Conservation (phyloP, 352 stramenopile genomes). For the Phytophthora europaea region DNA sequence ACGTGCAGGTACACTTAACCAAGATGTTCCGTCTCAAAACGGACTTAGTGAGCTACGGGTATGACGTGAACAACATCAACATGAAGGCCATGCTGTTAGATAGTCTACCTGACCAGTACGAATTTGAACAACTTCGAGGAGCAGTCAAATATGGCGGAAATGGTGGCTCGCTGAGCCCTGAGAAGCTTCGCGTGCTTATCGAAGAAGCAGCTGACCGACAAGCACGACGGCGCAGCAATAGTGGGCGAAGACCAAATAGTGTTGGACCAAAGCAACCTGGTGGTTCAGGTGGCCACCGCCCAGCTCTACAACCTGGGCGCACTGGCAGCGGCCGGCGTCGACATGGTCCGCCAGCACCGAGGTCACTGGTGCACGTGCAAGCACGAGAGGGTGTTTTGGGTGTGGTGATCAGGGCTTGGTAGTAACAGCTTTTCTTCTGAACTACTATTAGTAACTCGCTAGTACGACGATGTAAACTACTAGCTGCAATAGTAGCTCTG, state of each 20-base stretch:
- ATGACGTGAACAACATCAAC: background rate
- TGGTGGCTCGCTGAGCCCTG: background rate
- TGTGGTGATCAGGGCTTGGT: too few species aligned
- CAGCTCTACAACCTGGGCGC: too few species aligned
- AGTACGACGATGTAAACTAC: too few species aligned
- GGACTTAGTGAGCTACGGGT: background rate
- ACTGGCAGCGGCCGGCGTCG: too few species aligned
- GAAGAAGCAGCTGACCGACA: conserved; percentile 1
- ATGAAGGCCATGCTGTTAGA: conserved; percentile 13
- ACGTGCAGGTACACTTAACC: background rate
- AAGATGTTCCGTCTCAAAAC: conserved; percentile 8
- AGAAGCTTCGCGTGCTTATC: background rate
- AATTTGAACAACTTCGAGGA: conserved; percentile 6
- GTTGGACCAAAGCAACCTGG: too few species aligned
- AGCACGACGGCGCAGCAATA: background rate
- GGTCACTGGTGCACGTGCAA: too few species aligned
- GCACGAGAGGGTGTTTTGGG: too few species aligned
- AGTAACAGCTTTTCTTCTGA: too few species aligned
- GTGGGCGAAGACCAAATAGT: background rate
- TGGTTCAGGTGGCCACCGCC: too few species aligned
- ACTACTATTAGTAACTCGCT: too few species aligned
- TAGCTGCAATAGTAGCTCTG: too few species aligned
- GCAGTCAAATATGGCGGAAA: conserved; percentile 10
- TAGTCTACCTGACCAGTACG: conserved; percentile 1
- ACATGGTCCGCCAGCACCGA: too few species aligned